Conservation (phyloP, 192 early-diverging fungal genomes). For the Fimicolochytrium jonesii region DNA sequence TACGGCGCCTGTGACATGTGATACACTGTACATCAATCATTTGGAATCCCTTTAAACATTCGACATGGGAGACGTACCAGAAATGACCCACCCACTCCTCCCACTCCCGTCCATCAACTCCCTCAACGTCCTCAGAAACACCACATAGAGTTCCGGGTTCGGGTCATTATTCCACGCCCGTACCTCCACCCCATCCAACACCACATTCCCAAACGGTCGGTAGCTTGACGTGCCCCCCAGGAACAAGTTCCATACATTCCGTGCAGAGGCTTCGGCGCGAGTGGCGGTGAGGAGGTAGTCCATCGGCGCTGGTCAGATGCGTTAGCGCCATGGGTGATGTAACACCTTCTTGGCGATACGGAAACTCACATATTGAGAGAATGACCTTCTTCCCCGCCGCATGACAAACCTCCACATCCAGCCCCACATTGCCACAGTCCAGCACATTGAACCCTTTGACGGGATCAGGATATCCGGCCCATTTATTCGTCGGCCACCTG, state of each 20-base stretch:
- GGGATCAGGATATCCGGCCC: conserved; percentile 31
- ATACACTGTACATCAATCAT: too few species aligned
- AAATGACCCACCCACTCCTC: not conserved
- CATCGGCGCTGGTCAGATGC: conserved; percentile 16
- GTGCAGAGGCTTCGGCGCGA: conserved; percentile 39
- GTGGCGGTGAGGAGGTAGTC: not conserved
- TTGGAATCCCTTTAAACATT: too few species aligned
- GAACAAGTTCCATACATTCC: conserved; percentile 73
- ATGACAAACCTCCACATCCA: conserved; percentile 69
- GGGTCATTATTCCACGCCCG: conserved; percentile 37
- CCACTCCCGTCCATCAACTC: conserved; percentile 14
- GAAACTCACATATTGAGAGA: conserved; percentile 64
- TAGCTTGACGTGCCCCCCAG: conserved; percentile 54
- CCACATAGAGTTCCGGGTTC: conserved; percentile 2
- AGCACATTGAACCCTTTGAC: conserved; percentile 58
- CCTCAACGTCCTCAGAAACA: conserved; percentile 9
- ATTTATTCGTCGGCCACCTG: conserved; percentile 29
- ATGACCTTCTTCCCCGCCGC: conserved; percentile 66
- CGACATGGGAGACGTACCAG: conserved; percentile 5
- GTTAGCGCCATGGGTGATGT: too few species aligned
- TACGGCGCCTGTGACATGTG: conserved; percentile 23
- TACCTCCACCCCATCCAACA: conserved; percentile 61
- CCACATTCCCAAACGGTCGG: conserved; percentile 65
- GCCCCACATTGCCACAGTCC: conserved; percentile 63
- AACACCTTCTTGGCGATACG: too few species aligned